phyloP scores from a whole-genome alignment of 441 rosid species.

The Populus hybrid region DNA sequence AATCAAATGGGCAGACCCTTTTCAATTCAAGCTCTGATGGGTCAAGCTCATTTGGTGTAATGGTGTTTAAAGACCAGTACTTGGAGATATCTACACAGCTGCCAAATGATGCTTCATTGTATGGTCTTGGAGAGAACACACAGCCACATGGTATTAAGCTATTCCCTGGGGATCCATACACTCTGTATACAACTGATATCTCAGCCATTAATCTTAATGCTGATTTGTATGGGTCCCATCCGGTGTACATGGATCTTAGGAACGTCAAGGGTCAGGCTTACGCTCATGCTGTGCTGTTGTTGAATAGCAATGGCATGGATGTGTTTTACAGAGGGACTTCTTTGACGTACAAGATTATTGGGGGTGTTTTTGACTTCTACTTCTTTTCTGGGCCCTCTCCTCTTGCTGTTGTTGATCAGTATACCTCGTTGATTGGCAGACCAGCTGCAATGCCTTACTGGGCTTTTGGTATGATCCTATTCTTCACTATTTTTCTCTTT shows the following conservation, averaged over 20 bases:
- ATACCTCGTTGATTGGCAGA: too few species aligned
- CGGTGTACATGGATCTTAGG: slow-evolving; percentile 94
- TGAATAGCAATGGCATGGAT: slow-evolving; percentile 98
- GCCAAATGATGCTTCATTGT: slow-evolving; percentile 77
- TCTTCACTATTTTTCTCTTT: too few species aligned
- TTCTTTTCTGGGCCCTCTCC: too few species aligned
- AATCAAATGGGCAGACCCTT: slow-evolving; percentile 71
- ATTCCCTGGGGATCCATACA: slow-evolving; percentile 86
- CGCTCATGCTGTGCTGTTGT: slow-evolving; percentile 77
- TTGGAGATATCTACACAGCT: slow-evolving; percentile 79
- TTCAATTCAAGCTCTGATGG: slow-evolving; percentile 64
- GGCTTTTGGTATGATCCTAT: too few species aligned
- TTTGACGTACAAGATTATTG: slow-evolving; percentile 83
- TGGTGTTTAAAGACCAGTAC: slow-evolving; percentile 96
- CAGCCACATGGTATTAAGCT: slow-evolving; percentile 93
- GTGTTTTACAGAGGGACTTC: slow-evolving; percentile 79
- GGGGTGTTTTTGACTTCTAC: too few species aligned
- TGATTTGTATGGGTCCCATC: slow-evolving; percentile 92
- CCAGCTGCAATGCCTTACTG: too few species aligned
- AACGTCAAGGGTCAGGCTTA: slow-evolving; percentile 54
- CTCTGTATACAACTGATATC: slow-evolving; percentile 75
- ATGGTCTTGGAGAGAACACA: slow-evolving; percentile 92
- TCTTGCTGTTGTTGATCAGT: too few species aligned
- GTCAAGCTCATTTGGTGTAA: slow-evolving; percentile 46
- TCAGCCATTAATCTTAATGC: slow-evolving; percentile 80